Percentiles rank a stretch among this genome's conserved stretches.
phyloP scores from a whole-genome alignment of 768 basidiomycete genomes.

The Dacryopinax primogenitus region DNA sequence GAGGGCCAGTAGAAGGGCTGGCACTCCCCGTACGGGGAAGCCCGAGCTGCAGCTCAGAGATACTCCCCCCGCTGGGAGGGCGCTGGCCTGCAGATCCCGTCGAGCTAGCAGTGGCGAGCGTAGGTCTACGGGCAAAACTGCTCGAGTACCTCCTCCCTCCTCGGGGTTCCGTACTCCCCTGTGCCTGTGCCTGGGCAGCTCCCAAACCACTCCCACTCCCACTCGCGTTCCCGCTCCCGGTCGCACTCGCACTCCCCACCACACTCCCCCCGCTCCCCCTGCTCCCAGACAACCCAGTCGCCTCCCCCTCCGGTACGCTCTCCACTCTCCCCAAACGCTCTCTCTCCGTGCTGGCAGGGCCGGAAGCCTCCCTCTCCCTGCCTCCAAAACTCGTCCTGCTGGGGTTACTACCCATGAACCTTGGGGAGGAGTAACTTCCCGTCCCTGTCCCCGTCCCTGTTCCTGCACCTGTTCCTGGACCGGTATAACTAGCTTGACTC shows the following conservation, averaged over 20 bases:
- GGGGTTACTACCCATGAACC: background rate
- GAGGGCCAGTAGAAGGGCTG: background rate
- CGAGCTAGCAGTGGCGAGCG: background rate
- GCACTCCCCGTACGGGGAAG: background rate
- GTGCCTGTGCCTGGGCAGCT: background rate
- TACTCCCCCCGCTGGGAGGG: background rate
- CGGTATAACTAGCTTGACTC: too few relatives aligned
- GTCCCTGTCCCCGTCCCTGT: background rate
- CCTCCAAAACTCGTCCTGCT: slow-evolving; percentile 4
- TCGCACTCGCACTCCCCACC: background rate
- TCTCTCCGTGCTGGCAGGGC: background rate
- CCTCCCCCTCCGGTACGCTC: background rate
- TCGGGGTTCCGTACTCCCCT: background rate
- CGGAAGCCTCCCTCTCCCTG: background rate
- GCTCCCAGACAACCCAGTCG: background rate
- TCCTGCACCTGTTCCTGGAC: too few relatives aligned
- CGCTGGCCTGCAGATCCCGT: background rate
- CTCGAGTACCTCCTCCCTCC: slow-evolving; percentile 5
- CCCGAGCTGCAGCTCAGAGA: background rate
- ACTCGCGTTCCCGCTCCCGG: background rate
- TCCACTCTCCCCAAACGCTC: background rate
- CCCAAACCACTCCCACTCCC: background rate
- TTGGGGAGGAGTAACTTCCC: background rate
- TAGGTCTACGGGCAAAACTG: background rate
- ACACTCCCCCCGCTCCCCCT: background rate